A percentile compares a stretch with the other conserved stretches of the same genome.
These are phyloP conservation scores for Mucor velutinosus DNA, from an alignment of 371 early-diverging fungal genomes.

Conservation along the genomic window DNA sequence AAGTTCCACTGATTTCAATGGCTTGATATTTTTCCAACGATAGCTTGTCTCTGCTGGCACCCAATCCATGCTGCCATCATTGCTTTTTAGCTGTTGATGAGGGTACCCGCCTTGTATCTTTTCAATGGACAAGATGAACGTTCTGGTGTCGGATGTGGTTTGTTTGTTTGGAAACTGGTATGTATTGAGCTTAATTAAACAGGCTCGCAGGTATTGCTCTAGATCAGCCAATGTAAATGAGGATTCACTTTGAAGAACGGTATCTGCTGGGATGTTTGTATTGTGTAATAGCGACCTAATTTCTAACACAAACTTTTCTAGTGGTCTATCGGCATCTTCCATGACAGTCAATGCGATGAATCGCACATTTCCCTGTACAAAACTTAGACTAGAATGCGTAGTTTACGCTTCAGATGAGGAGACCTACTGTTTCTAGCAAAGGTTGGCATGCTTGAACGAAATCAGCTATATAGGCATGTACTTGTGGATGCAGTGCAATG, in stretches of 20 bases:
- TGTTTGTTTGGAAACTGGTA: slow-evolving; percentile 14
- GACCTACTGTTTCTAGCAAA: slow-evolving; percentile 46
- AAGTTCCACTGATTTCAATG: slow-evolving; percentile 49
- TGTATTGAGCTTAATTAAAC: slow-evolving; percentile 41
- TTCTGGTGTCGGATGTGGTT: slow-evolving; percentile 21
- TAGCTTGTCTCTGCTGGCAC: slow-evolving; percentile 40
- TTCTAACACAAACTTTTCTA: slow-evolving; percentile 61
- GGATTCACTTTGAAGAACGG: slow-evolving; percentile 16
- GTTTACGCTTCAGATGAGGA: no score
- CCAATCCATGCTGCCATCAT: slow-evolving; percentile 32
- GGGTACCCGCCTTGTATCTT: slow-evolving; percentile 22
- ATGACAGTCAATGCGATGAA: slow-evolving; percentile 42
- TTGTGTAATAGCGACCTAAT: slow-evolving; percentile 31
- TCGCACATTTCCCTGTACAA: slow-evolving; percentile 39
- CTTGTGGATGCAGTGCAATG: slow-evolving; percentile 50
- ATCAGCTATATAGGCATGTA: slow-evolving; percentile 45
- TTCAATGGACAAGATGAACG: slow-evolving; percentile 49
- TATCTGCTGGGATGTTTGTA: slow-evolving; percentile 5
- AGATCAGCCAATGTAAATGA: slow-evolving; percentile 35
- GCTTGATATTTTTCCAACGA: slow-evolving; percentile 30
- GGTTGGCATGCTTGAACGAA: slow-evolving; percentile 48
- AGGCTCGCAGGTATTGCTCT: slow-evolving; percentile 46
- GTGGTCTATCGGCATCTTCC: slow-evolving; percentile 12
- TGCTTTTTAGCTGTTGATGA: slow-evolving; percentile 7
- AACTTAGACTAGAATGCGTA: background rate